Evolutionary conservation across 108 stramenopile species (phyloP).

Genomic region (Skeletonema potamos): DNA sequence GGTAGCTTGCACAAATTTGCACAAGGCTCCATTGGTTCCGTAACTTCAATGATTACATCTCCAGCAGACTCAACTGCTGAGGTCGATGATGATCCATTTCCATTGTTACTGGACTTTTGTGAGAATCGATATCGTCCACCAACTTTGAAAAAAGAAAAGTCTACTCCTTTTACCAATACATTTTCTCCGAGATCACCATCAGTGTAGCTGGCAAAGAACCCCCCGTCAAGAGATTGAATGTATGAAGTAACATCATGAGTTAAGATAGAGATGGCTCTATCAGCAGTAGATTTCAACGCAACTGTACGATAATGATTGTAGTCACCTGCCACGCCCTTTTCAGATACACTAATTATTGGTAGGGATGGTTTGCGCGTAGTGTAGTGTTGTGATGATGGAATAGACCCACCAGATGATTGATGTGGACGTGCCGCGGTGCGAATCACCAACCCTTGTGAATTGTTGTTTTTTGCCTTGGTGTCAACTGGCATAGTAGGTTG

Average conservation of each 20-base stretch:
- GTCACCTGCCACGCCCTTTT: conserved; percentile 45
- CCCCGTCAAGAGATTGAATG: conserved; percentile 24
- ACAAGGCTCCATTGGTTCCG: conserved; percentile 60
- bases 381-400: conserved; percentile 49
- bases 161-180: conserved; percentile 49
- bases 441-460: conserved; percentile 28
- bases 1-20: conserved; percentile 61
- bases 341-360: conserved; percentile 13
- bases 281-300: conserved; percentile 48
- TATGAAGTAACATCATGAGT: conserved; percentile 48
- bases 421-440: conserved; percentile 46
- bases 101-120: neutral
- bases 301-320: conserved; percentile 67
- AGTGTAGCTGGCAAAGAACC: conserved; percentile 12
- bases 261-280: conserved; percentile 58
- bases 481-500: neutral
- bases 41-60: conserved; percentile 55
- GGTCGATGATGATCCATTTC: neutral
- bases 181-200: conserved; percentile 70
- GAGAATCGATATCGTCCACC: conserved; percentile 48
- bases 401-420: conserved; percentile 20
- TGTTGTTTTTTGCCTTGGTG: neutral
- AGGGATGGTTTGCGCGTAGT: conserved; percentile 52
- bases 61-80: neutral
- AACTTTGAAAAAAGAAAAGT: conserved; percentile 45